These are phyloP conservation scores for Candida vaughaniae DNA, from an alignment of 805 yeast species.

Conservation along the genomic window DNA sequence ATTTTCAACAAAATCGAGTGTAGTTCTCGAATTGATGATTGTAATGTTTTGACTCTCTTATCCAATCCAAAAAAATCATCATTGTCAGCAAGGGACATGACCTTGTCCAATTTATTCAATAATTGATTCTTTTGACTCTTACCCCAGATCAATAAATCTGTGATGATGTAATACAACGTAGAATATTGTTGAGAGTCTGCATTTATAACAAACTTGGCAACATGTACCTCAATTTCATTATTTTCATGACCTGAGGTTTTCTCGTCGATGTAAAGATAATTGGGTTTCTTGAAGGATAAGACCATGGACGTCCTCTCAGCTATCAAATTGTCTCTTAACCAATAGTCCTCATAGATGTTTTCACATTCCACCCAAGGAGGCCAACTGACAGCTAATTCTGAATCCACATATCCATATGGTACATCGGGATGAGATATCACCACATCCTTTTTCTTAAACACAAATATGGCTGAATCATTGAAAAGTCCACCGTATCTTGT, in stretches of 20 bases:
- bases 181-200: constrained; percentile 41
- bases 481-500: constrained; percentile 55
- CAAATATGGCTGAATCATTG: constrained; percentile 55
- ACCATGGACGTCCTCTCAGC: constrained; percentile 41
- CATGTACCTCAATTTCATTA: constrained; percentile 31
- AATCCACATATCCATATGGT: constrained; percentile 46
- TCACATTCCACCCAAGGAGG: constrained; percentile 89
- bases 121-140: constrained; percentile 25
- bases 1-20: constrained; percentile 39
- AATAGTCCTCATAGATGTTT: constrained; percentile 51
- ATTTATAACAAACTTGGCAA: constrained; percentile 37
- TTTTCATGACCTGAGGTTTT: constrained; percentile 17
- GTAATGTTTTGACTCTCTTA: constrained; percentile 27
- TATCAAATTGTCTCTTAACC: constrained; percentile 28
- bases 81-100: constrained; percentile 34
- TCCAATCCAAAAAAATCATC: constrained; percentile 38
- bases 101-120: constrained; percentile 40
- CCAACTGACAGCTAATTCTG: constrained; percentile 65
- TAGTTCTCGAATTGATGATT: constrained; percentile 27
- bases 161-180: constrained; percentile 31
- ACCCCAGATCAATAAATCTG: constrained; percentile 33
- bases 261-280: constrained; percentile 45
- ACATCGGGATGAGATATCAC: constrained; percentile 33
- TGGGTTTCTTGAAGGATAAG: constrained; percentile 49
- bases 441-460: constrained; percentile 39